Conservation (phyloP, 2,329 filamentous ascomycete species). For the Diaporthe ampelina region DNA sequence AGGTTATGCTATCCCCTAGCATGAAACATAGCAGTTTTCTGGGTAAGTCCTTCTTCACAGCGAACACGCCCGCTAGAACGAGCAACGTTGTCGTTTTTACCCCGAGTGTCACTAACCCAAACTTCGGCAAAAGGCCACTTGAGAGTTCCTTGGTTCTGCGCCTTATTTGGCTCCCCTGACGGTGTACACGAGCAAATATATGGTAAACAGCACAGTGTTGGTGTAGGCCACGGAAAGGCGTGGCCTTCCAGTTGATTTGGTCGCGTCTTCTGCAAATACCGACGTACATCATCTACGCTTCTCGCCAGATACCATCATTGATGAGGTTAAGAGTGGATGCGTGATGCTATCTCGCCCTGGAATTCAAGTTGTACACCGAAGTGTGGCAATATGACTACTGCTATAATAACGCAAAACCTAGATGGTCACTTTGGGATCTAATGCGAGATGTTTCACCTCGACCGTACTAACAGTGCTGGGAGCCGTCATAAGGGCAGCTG, state of each 20-base stretch:
- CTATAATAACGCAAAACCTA: not conserved
- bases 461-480: too few species aligned
- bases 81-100: conserved; percentile 47
- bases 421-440: not conserved
- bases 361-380: not conserved
- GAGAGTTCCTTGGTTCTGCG: not conserved
- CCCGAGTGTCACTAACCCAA: conserved; percentile 42
- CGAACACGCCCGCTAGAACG: conserved; percentile 46
- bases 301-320: not conserved
- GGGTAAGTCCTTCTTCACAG: conserved; percentile 40
- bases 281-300: not conserved
- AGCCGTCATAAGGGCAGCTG: not conserved
- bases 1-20: conserved; percentile 15
- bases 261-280: not conserved
- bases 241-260: not conserved
- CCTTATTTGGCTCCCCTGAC: conserved; percentile 5
- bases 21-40: conserved; percentile 44
- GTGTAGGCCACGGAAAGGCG: not conserved
- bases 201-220: not conserved
- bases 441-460: too few species aligned
- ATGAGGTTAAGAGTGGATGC: not conserved
- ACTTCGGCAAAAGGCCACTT: conserved; percentile 33
- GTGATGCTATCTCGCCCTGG: not conserved
- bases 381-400: not conserved
- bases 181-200: not conserved